phyloP scores from a whole-genome alignment of 2,329 filamentous ascomycete species.

The Pyrenophora teres region DNA sequence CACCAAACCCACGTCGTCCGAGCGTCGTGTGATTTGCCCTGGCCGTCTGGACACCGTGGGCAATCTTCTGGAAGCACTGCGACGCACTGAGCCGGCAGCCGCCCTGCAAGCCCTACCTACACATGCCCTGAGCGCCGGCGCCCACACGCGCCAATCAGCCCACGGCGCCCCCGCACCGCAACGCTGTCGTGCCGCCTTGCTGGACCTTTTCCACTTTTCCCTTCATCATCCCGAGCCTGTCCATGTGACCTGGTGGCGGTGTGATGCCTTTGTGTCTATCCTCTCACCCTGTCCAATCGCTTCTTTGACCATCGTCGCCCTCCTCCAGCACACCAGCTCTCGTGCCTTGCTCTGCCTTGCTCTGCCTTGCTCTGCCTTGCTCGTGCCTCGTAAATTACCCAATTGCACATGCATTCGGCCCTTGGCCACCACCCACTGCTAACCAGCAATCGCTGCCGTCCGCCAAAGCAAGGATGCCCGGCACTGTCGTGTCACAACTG shows the following conservation, averaged over 20 bases:
- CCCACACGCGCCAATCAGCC: slow-evolving; percentile 30
- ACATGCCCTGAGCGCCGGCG: slow-evolving; percentile 22
- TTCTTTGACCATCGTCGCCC: slow-evolving; percentile 8
- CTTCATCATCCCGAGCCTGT: slow-evolving; percentile 7
- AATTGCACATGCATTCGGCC: not conserved
- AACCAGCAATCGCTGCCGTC: slow-evolving; percentile 4
- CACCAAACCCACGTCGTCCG: not conserved
- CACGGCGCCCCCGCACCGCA: slow-evolving; percentile 27
- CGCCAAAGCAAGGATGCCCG: slow-evolving; percentile 15
- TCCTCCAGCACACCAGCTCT: slow-evolving; percentile 1
- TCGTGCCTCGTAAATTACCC: not conserved
- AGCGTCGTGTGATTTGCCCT: slow-evolving; percentile 34
- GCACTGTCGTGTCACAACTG: slow-evolving; percentile 4
- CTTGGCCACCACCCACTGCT: slow-evolving; percentile 6
- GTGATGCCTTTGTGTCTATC: slow-evolving; percentile 26
- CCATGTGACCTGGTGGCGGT: slow-evolving; percentile 44
- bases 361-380: slow-evolving; percentile 1
- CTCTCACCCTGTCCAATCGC: slow-evolving; percentile 22
- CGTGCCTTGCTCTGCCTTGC: slow-evolving; percentile 5
- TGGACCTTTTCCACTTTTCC: slow-evolving; percentile 9
- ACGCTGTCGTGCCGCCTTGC: slow-evolving; percentile 9
- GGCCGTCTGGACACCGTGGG: not conserved
- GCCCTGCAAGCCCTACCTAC: slow-evolving; percentile 1
- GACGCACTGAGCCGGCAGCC: no score
- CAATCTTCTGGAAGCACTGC: slow-evolving; percentile 9